phyloP scores from a whole-genome alignment of 2,329 filamentous ascomycete species.

The Penicillium sp. region DNA sequence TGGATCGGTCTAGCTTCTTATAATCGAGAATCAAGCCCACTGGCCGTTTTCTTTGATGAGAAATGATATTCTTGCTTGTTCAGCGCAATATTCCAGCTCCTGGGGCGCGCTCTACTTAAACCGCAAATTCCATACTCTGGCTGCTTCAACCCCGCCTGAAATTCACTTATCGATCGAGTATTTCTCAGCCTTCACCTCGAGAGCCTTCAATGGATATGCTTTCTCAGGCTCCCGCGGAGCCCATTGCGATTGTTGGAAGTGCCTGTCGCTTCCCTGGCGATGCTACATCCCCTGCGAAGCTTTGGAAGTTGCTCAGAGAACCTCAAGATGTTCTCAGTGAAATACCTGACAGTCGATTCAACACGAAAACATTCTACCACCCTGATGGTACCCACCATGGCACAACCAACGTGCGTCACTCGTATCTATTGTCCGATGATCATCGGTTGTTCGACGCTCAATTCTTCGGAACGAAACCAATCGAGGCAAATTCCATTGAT shows the following conservation, averaged over 20 bases:
- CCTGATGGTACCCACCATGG: slow-evolving; percentile 19
- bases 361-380: slow-evolving; percentile 19
- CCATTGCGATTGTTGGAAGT: slow-evolving; percentile 25
- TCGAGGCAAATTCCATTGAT: slow-evolving; percentile 28
- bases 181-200: slow-evolving; percentile 1
- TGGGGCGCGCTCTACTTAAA: too few species aligned
- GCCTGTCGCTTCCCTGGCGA: slow-evolving; percentile 23
- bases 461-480: slow-evolving; percentile 23
- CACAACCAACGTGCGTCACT: slow-evolving; percentile 21
- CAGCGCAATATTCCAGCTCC: too few species aligned
- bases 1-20: slow-evolving; percentile 2
- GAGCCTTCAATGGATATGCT: slow-evolving; percentile 12
- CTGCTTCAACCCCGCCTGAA: background rate
- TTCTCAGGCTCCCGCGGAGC: slow-evolving; percentile 11
- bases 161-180: slow-evolving; percentile 5
- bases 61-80: too few species aligned
- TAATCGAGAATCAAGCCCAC: background rate
- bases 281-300: slow-evolving; percentile 18
- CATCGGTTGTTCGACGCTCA: slow-evolving; percentile 21
- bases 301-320: slow-evolving; percentile 23
- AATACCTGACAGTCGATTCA: slow-evolving; percentile 20
- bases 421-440: slow-evolving; percentile 22
- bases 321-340: slow-evolving; percentile 19
- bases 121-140: too few species aligned
- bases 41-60: too few species aligned